Conservation (phyloP, 2,329 filamentous ascomycete genomes). For the Diaporthe vaccinii region DNA sequence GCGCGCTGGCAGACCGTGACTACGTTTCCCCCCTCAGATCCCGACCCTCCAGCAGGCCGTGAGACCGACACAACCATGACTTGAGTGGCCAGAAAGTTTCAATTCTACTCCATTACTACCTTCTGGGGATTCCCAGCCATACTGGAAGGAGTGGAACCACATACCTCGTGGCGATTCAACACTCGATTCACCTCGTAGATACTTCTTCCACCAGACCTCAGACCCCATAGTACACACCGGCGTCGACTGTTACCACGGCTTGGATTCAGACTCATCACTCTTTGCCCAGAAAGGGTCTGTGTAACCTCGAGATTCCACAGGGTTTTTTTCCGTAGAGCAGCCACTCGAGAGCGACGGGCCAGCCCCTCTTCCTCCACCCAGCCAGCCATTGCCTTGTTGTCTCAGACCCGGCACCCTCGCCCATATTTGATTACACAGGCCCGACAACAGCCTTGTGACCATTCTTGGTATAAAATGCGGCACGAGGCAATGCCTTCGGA, state of each 20-base stretch:
- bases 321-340: slow-evolving; percentile 6
- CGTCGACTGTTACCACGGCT: not conserved
- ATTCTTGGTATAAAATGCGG: slow-evolving; percentile 16
- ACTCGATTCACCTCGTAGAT: not conserved
- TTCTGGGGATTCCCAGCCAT: not conserved
- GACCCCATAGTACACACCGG: not conserved
- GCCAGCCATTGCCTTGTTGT: not conserved
- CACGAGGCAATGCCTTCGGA: slow-evolving; percentile 49
- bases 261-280: not conserved
- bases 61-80: not conserved
- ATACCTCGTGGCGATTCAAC: not conserved
- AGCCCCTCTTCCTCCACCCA: not conserved
- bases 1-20: not conserved
- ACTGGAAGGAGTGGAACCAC: not conserved
- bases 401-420: not conserved
- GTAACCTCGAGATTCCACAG: slow-evolving; percentile 15
- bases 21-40: not conserved
- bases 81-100: not conserved
- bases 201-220: not conserved
- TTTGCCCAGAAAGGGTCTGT: not conserved
- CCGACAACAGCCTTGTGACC: not conserved
- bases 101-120: not conserved
- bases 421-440: not conserved
- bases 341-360: not conserved
- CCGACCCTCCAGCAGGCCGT: not conserved